phyloP scores from a whole-genome alignment of 148 eudicot genomes.

The Vaccinium macrocarpon region DNA sequence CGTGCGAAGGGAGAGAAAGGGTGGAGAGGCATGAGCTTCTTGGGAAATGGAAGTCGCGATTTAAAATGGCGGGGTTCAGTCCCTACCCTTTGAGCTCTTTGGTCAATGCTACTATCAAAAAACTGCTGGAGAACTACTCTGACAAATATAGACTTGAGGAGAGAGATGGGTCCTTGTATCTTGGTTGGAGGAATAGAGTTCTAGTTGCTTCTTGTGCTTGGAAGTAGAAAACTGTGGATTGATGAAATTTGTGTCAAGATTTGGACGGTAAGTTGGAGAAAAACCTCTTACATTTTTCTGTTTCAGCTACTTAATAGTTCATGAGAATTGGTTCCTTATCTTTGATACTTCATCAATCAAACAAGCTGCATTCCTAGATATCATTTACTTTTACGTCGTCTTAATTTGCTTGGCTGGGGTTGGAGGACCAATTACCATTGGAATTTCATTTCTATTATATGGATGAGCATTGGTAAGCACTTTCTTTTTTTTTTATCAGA shows the following conservation, averaged over 20 bases:
- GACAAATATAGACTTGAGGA: conserved; percentile 32
- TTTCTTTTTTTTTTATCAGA: neutral
- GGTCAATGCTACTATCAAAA: conserved; percentile 36
- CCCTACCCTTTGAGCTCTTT: conserved; percentile 36
- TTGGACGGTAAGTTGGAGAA: neutral
- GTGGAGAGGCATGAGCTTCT: conserved; percentile 44
- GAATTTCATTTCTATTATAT: neutral
- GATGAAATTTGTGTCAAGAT: neutral
- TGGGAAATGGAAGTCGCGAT: conserved; percentile 38
- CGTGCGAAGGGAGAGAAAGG: conserved; percentile 46
- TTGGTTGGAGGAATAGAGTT: conserved; percentile 39
- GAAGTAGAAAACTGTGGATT: conserved; percentile 20
- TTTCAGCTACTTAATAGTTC: neutral
- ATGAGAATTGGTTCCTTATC: neutral
- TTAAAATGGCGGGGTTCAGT: conserved; percentile 35
- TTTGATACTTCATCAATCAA: neutral
- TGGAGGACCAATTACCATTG: neutral
- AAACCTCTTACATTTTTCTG: neutral
- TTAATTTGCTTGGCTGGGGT: neutral
- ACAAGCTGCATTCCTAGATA: neutral
- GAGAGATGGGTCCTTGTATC: conserved; percentile 38
- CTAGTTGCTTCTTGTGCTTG: conserved; percentile 38
- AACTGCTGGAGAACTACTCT: conserved; percentile 25
- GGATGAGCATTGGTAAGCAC: conserved; percentile 1
- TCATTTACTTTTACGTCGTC: neutral